Base-by-base conservation (phyloP, 345 rosid genomes). In the Gossypium herbaceum region DNA sequence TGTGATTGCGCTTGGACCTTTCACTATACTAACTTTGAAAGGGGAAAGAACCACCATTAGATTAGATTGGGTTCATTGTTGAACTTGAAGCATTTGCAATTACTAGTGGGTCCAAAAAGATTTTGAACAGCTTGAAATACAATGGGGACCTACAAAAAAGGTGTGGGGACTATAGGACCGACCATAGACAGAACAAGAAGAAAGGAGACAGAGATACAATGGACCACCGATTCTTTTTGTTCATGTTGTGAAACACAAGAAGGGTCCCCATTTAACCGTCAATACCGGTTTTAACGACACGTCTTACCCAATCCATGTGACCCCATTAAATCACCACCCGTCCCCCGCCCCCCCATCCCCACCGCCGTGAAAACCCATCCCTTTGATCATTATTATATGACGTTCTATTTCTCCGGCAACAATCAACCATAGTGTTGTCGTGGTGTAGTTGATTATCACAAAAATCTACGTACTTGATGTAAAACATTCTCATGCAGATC, bases 381-480 rank as follows among this genome's bases (percentile, higher is more conserved):
- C 64, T 4, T 25, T 11, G 1, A 4, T 57, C 3, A 3, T 57
- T n/a, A 4, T 55, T 55, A 54, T 17, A 6, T 16, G 19, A 17
- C 3, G 2, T n/a, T 8, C 2, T 48, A 48, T 11, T 11, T 48
- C 52, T 48, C 25, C 27, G 27, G 61, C 34, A 24, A 10, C 1
- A 12, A 56, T 9, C 22, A 9, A 20, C 25, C 60, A 3, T 24
- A 2, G 20, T 9, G 92, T 97, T 90, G 83, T 91, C 94, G 93
- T 90, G 96, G 96, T 92, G 95, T 90, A 89, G 96, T 94, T 90
- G 97, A 94, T 89, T 89, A 94, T 88, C 11, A 51, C 27, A 9
- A 68, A 69, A 19, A 7, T 10, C 6, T 65, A 25, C 69, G 20
- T 34, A 34, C 41, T 6, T 34, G 51, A 43, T 65, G 41, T 43